Evolutionary conservation across 202 grass and related monocot genomes (phyloP), one percentile per base, ranked within the genome.

Genomic region (Schoenoplectus triqueter): DNA sequence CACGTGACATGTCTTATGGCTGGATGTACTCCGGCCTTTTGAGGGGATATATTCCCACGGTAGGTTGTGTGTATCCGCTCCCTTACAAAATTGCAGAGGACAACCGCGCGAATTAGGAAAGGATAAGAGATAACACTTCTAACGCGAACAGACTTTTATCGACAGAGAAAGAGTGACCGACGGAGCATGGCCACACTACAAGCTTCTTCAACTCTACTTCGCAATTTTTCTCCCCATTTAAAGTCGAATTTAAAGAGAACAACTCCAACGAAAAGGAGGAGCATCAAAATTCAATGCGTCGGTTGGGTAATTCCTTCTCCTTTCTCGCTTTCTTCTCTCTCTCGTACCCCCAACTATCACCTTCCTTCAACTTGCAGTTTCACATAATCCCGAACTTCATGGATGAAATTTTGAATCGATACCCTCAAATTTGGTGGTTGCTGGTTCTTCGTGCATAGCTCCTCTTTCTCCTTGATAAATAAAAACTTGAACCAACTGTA

Each of bases 231-330:
- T 54, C 64, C 11, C 47, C 5, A 7, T 17, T 57, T 83, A 3
- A 69, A 41, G 13, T 64, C 57, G 55, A 62, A 63, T 62, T 80
- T 64, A 40, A 80, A 9, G 56, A 80, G 55, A 80, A 3, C 55
- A 67, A 83, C 15, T 64, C 21, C 63, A 54, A 83, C 19, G 31
- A 81, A 20, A 42, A 83, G 80, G 14, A 83, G 63, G 48, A 83
- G 64, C 80, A 52, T 83, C 62, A 83, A 83, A 69, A 69, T 83
- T 54, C 80, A 83, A 83, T 83, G 80, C 80, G 80, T 83, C 80
- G 80, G 80, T 50, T 83, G 80, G 80, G 80, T 83, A 83, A 56
- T 57, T 9, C 13, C 22, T 15, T 54, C 21, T 57, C 73, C 10
- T 76, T 39, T 67, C 45, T 65, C n/a, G 14, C 19, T 55, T 65